phyloP scores from a whole-genome alignment of 352 stramenopile genomes.

The Phytophthora hibernalis region DNA sequence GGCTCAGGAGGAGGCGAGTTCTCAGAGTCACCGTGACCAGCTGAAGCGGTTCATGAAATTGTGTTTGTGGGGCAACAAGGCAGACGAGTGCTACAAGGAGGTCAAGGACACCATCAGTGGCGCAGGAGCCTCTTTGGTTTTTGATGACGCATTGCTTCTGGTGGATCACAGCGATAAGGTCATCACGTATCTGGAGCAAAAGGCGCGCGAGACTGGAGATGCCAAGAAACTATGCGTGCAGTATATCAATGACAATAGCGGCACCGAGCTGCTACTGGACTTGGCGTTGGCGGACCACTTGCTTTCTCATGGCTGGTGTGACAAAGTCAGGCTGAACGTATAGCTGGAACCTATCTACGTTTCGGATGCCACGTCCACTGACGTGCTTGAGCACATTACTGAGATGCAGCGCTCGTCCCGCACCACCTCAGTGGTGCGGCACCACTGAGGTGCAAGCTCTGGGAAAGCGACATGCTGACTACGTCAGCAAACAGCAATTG shows the following conservation, averaged over 20 bases:
- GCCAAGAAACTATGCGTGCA: constrained; percentile 39
- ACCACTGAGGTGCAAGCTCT: constrained; percentile 58
- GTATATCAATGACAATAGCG: constrained; percentile 86
- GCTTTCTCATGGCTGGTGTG: constrained; percentile 55
- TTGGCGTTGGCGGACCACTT: constrained; percentile 72
- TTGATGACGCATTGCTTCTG: constrained; percentile 69
- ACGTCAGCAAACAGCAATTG: constrained; percentile 42
- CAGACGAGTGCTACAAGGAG: constrained; percentile 77
- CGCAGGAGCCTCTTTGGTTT: constrained; percentile 51
- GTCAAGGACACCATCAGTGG: constrained; percentile 78
- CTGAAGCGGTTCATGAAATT: constrained; percentile 71
- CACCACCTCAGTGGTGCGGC: no score
- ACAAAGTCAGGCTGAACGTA: constrained; percentile 71
- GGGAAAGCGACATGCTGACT: constrained; percentile 45
- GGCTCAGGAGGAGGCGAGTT: constrained; percentile 23
- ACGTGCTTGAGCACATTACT: constrained; percentile 68
- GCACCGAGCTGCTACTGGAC: constrained; percentile 75
- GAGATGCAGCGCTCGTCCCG: constrained; percentile 48
- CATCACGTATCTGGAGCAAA: constrained; percentile 45
- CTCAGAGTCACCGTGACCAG: constrained; percentile 41
- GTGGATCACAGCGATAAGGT: constrained; percentile 66
- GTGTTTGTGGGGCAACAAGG: constrained; percentile 83
- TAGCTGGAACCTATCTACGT: constrained; percentile 85
- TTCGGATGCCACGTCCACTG: constrained; percentile 65
- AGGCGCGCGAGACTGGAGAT: constrained; percentile 19